These are phyloP conservation scores for Aspergillus sp. DNA, from an alignment of 2,329 filamentous ascomycete genomes.

Conservation along the genomic window DNA sequence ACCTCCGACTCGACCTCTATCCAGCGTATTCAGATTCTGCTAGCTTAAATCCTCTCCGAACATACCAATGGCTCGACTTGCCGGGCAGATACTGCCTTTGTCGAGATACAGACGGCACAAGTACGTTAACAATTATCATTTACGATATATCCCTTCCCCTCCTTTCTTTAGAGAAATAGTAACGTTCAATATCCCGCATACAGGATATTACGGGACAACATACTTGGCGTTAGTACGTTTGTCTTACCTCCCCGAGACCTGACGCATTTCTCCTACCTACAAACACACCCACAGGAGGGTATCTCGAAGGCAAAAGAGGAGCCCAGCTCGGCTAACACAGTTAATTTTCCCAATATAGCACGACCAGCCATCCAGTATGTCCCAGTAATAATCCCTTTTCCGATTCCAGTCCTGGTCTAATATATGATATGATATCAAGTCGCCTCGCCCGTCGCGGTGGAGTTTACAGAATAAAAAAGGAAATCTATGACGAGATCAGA, in stretches of 20 bases:
- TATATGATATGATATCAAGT: conserved; percentile 12
- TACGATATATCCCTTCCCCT: no score
- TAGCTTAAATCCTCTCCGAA: not conserved
- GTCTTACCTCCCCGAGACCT: not conserved
- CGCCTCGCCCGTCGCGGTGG: conserved; percentile 40
- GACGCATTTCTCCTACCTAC: no score
- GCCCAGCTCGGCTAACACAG: not conserved
- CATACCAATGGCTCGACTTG: no score
- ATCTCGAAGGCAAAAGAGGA: no score
- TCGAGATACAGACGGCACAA: not conserved
- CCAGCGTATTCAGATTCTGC: no score
- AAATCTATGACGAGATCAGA: conserved; percentile 30
- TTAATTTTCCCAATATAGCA: conserved; percentile 16
- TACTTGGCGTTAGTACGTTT: conserved; percentile 30
- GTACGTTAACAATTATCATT: not conserved
- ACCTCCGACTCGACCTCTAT: no score
- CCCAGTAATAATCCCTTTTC: not conserved
- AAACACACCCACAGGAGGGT: no score
- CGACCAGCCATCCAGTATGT: conserved; percentile 31
- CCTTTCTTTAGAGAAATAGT: not conserved
- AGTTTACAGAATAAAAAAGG: conserved; percentile 26
- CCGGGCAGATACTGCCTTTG: no score
- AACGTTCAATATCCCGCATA: not conserved
- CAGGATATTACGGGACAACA: conserved; percentile 25
- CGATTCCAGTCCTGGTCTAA: not conserved